These are phyloP conservation scores for Stereocaulon alpinum DNA, from an alignment of 495 filamentous ascomycete genomes.

Conservation along the genomic window DNA sequence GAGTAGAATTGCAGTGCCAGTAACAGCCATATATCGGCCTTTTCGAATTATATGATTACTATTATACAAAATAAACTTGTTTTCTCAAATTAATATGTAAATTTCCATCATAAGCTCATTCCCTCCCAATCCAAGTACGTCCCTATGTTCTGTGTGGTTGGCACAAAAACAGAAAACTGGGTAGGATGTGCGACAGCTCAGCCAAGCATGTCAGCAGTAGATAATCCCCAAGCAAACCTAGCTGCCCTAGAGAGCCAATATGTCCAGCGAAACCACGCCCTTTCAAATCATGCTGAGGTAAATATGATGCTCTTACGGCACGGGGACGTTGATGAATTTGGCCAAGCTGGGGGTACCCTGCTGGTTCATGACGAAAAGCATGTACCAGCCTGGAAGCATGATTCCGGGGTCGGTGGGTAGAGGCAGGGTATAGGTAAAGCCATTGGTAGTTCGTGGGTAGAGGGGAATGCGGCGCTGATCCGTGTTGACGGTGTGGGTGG, in stretches of 20 bases:
- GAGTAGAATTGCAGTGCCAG: neutral
- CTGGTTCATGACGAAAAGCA: slow-evolving; percentile 42
- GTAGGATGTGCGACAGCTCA: neutral
- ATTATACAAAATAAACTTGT: neutral
- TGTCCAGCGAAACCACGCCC: neutral
- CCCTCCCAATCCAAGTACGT: neutral
- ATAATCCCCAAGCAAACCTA: neutral
- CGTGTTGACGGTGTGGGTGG: slow-evolving; percentile 49
- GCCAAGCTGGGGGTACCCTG: slow-evolving; percentile 41
- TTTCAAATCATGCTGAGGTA: neutral
- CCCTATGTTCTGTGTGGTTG: too few relatives aligned
- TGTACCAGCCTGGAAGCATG: slow-evolving; percentile 45
- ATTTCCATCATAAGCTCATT: neutral
- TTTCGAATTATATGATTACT: neutral
- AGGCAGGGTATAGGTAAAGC: slow-evolving; percentile 23
- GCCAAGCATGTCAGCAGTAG: neutral
- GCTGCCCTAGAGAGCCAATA: neutral
- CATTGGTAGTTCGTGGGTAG: slow-evolving; percentile 12
- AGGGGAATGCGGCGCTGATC: slow-evolving; percentile 47
- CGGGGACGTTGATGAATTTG: slow-evolving; percentile 8
- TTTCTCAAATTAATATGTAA: too few relatives aligned
- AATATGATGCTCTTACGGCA: neutral
- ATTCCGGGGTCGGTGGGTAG: slow-evolving; percentile 42
- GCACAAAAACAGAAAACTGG: too few relatives aligned
- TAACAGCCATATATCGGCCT: neutral